Evolutionary conservation across 2,329 filamentous ascomycete species (phyloP).

Genomic region (Diaporthe capsici): DNA sequence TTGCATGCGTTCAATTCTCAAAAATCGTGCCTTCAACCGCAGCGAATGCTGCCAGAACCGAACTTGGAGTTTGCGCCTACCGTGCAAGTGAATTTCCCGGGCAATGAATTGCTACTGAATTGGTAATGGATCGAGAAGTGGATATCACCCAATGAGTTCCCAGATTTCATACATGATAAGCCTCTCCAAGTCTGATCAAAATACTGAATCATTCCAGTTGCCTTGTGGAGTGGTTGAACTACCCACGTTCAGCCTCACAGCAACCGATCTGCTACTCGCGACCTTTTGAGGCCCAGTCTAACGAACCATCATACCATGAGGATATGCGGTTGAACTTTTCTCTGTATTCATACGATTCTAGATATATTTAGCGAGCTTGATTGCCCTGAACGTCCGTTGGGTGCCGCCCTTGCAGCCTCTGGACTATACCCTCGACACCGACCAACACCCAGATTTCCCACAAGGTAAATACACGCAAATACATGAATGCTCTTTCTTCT

Average conservation of each 20-base stretch:
- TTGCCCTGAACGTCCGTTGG: no score
- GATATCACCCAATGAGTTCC: neutral
- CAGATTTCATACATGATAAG: neutral
- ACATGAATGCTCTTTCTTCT: no score
- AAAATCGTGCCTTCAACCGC: neutral
- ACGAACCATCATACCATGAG: neutral
- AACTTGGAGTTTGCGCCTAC: neutral
- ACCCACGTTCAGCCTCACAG: neutral
- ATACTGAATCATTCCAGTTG: neutral
- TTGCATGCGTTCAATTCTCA: neutral
- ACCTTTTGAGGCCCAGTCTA: neutral
- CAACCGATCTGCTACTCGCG: neutral
- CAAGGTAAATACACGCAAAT: no score
- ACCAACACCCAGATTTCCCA: no score
- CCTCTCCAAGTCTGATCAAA: neutral
- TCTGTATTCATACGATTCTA: no score
- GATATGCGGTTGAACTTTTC: neutral
- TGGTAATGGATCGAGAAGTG: neutral
- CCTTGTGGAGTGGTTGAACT: neutral
- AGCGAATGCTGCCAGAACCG: neutral
- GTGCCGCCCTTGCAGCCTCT: no score
- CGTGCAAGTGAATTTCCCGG: neutral
- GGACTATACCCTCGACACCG: no score
- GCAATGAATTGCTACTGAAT: neutral
- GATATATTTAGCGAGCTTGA: neutral